phyloP scores from a whole-genome alignment of 179 eudicot species.

The Pouteria campechiana region DNA sequence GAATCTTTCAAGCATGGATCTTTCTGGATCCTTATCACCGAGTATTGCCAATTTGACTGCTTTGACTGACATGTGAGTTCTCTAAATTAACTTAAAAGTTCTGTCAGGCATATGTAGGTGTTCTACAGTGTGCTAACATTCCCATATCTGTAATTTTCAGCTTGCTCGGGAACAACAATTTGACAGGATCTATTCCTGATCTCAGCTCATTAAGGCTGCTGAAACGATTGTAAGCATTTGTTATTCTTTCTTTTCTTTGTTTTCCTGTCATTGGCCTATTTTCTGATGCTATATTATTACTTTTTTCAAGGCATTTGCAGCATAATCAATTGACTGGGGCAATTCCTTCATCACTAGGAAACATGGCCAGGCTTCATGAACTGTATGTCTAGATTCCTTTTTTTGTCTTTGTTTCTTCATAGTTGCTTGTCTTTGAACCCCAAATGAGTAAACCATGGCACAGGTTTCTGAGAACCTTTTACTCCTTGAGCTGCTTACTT shows the following conservation, averaged over 20 bases:
- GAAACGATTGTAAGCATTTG: conserved; percentile 43
- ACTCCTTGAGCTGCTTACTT: background rate
- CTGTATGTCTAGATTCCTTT: conserved; percentile 50
- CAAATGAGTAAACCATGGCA: background rate
- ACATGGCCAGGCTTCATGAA: conserved; percentile 44
- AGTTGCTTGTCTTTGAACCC: background rate
- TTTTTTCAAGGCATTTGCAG: conserved; percentile 49
- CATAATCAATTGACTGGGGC: conserved; percentile 59
- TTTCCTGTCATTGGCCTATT: conserved; percentile 2
- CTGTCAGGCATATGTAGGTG: background rate
- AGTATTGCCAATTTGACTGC: conserved; percentile 71
- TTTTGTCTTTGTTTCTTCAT: background rate
- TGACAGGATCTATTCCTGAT: conserved; percentile 64
- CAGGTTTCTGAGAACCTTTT: background rate
- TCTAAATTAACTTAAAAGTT: background rate
- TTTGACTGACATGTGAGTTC: conserved; percentile 51
- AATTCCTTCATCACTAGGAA: conserved; percentile 78
- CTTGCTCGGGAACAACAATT: conserved; percentile 56
- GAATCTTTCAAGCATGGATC: conserved; percentile 62
- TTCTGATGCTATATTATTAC: background rate
- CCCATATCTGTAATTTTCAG: conserved; percentile 38
- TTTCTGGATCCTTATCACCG: conserved; percentile 70
- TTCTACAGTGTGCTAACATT: conserved; percentile 9
- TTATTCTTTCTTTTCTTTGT: conserved; percentile 1
- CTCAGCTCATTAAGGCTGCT: conserved; percentile 46